Conservation (phyloP, 768 basidiomycete genomes). For the Suillus subaureus region DNA sequence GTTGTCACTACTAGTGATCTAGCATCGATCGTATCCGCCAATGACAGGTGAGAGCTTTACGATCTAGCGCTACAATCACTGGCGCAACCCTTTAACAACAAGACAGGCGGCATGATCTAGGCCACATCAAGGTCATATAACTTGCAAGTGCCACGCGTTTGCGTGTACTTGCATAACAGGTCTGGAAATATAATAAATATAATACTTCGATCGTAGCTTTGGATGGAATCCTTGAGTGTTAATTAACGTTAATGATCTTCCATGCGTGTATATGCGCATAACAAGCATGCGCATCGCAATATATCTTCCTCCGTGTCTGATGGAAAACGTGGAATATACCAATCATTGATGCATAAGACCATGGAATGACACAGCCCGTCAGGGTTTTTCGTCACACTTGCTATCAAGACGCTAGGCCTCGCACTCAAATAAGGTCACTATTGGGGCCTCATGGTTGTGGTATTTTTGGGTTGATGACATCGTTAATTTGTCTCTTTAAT, state of each 20-base stretch:
- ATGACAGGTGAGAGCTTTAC: neutral
- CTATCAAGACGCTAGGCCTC: neutral
- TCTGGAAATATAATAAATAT: neutral
- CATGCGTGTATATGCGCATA: neutral
- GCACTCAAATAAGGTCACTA: neutral
- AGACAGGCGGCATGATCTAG: neutral
- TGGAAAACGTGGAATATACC: neutral
- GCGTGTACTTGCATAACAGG: neutral
- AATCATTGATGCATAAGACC: neutral
- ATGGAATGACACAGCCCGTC: neutral
- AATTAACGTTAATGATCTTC: too few relatives aligned
- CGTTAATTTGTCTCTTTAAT: neutral
- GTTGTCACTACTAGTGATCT: neutral
- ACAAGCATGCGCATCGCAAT: neutral
- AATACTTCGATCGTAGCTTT: neutral
- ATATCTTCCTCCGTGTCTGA: neutral
- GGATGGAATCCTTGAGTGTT: neutral
- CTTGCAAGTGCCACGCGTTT: too few relatives aligned
- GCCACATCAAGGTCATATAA: neutral
- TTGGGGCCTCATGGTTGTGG: neutral
- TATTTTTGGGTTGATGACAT: neutral
- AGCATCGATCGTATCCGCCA: neutral
- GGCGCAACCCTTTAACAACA: neutral
- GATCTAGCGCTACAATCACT: neutral
- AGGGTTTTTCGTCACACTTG: neutral